Conservation (phyloP, 2,329 filamentous ascomycete genomes). For the Chaetothyriales sp. region DNA sequence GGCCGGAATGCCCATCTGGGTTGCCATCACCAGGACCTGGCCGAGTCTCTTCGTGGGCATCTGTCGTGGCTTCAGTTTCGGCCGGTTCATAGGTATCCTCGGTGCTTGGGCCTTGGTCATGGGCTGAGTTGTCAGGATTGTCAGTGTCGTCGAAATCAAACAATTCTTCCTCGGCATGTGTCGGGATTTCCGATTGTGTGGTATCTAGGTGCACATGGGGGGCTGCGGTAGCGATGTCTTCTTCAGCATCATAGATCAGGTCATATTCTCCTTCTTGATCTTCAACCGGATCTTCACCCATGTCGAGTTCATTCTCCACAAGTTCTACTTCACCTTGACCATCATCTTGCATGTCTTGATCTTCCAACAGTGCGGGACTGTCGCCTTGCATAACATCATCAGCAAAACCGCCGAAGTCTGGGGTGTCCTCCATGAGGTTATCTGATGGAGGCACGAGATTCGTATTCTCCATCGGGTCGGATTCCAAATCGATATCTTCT, state of each 20-base stretch:
- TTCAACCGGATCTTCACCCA: constrained; percentile 13
- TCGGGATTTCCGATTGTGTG: not conserved
- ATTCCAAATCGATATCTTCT: constrained; percentile 17
- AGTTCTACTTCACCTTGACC: constrained; percentile 3
- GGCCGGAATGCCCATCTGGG: not conserved
- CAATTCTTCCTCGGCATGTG: constrained; percentile 1
- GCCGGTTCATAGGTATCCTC: not conserved
- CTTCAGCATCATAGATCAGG: constrained; percentile 13
- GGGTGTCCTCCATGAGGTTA: constrained; percentile 14
- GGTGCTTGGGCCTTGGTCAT: not conserved
- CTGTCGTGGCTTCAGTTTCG: not conserved
- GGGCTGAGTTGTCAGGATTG: constrained; percentile 1
- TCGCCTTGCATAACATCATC: constrained; percentile 17
- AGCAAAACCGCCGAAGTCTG: constrained; percentile 19
- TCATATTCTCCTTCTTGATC: constrained; percentile 13
- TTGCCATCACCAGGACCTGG: not conserved
- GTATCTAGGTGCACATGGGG: not conserved
- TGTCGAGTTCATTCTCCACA: constrained; percentile 14
- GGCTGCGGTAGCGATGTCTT: constrained; percentile 3
- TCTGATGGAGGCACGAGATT: constrained; percentile 7
- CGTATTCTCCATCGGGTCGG: constrained; percentile 6
- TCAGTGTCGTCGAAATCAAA: constrained; percentile 2
- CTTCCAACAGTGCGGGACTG: constrained; percentile 24
- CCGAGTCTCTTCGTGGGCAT: not conserved
- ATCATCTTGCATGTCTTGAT: constrained; percentile 24